These are phyloP conservation scores for Calocera cornea DNA, from an alignment of 768 basidiomycete species.

Conservation along the genomic window DNA sequence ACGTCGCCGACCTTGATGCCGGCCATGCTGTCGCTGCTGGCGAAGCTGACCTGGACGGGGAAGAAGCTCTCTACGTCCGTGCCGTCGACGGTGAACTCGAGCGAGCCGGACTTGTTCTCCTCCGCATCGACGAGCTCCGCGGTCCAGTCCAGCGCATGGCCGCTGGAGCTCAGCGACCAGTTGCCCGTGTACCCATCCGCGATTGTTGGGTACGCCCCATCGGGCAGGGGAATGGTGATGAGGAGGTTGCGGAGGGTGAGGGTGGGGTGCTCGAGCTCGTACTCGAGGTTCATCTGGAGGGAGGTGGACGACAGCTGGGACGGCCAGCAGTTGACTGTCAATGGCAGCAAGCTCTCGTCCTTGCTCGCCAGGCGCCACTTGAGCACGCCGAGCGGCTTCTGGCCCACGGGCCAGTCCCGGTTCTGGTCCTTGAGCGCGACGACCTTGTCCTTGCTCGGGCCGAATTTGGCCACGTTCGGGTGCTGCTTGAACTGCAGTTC, in stretches of 20 bases:
- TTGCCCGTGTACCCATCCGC: conserved; percentile 52
- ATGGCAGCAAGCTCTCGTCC: conserved; percentile 81
- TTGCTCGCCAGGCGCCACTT: conserved; percentile 86
- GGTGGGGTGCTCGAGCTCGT: conserved; percentile 79
- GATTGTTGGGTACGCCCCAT: conserved; percentile 76
- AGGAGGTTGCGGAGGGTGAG: conserved; percentile 70
- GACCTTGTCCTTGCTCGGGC: conserved; percentile 47
- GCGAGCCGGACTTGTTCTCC: conserved; percentile 51
- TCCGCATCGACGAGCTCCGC: conserved; percentile 55
- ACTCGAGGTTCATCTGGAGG: conserved; percentile 90
- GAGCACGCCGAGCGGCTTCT: conserved; percentile 64
- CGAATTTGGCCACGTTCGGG: conserved; percentile 83
- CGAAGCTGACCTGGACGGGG: conserved; percentile 77
- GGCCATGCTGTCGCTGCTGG: conserved; percentile 64
- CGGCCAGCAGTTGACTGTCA: conserved; percentile 95
- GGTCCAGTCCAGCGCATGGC: conserved; percentile 75
- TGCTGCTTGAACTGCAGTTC: conserved; percentile 93
- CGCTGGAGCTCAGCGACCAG: conserved; percentile 70
- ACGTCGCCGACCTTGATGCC: conserved; percentile 49
- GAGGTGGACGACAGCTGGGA: conserved; percentile 83
- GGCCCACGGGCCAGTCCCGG: conserved; percentile 74
- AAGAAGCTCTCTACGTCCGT: conserved; percentile 78
- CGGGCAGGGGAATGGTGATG: conserved; percentile 83
- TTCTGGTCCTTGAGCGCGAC: conserved; percentile 75
- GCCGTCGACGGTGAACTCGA: conserved; percentile 80